A percentile compares a stretch with the other conserved stretches of the same genome.
These are phyloP conservation scores for Dinochytrium kinnereticum DNA, from an alignment of 371 early-diverging fungal genomes.

Conservation along the genomic window DNA sequence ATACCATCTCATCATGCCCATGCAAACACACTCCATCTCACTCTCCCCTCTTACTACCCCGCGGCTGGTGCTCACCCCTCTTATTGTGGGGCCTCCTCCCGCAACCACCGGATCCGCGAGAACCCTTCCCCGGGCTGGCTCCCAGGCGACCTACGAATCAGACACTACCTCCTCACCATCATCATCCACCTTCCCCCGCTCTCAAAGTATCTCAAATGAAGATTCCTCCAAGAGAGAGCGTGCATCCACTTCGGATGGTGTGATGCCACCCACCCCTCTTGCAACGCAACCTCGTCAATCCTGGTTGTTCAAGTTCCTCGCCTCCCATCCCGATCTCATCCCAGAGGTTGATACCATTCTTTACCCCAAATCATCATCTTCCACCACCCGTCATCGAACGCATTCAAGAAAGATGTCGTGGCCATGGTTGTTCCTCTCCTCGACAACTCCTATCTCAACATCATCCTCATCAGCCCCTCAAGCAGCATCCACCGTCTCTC, in stretches of 20 bases:
- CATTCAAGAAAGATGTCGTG: not conserved
- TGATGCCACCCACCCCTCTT: not conserved
- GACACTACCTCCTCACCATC: not conserved
- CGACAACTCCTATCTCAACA: not conserved
- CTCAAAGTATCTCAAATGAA: not conserved
- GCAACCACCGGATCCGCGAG: not conserved
- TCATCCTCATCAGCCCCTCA: conserved; percentile 2
- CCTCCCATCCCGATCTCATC: not conserved
- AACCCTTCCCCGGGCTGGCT: conserved; percentile 2
- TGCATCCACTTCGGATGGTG: not conserved
- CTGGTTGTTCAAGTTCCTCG: not conserved
- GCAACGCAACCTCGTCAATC: not conserved
- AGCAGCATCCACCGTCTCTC: not conserved
- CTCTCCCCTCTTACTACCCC: not conserved
- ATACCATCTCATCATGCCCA: not conserved
- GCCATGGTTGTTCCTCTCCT: conserved; percentile 5
- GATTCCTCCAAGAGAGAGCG: not conserved
- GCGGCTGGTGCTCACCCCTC: not conserved
- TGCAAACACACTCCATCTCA: conserved; percentile 2
- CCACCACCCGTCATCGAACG: not conserved
- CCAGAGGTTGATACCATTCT: not conserved
- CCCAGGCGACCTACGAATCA: not conserved
- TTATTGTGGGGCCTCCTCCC: conserved; percentile 7
- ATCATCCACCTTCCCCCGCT: not conserved
- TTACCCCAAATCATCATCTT: not conserved